Evolutionary conservation across 768 basidiomycete genomes (phyloP).

Genomic region (Suillus discolor): DNA sequence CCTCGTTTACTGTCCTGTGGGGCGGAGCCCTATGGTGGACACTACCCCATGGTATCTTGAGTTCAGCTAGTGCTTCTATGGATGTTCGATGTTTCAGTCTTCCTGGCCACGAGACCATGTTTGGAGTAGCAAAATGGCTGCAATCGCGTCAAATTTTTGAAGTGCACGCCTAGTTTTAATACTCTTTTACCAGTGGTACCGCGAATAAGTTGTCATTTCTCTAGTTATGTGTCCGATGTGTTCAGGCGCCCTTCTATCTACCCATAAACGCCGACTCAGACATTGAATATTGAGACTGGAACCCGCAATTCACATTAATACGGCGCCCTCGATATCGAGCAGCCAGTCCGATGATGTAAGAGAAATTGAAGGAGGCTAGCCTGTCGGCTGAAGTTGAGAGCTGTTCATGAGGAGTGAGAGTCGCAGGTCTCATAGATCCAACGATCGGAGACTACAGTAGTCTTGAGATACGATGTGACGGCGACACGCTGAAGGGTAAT

Average conservation of each 20-base stretch:
- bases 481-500: neutral
- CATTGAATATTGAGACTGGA: neutral
- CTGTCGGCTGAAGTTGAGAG: too few species aligned
- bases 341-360: too few species aligned
- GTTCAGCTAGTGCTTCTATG: neutral
- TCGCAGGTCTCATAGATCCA: neutral
- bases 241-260: neutral
- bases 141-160: neutral
- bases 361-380: too few species aligned
- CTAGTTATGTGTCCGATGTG: neutral
- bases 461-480: neutral
- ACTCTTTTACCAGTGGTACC: neutral
- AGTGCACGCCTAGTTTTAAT: neutral
- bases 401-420: neutral
- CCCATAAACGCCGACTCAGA: too few species aligned
- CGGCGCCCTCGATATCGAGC: too few species aligned
- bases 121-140: too few species aligned
- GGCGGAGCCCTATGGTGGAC: too few species aligned
- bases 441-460: too few species aligned
- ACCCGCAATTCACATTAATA: neutral
- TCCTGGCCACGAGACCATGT: too few species aligned
- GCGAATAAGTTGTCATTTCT: neutral
- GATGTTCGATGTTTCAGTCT: too few species aligned
- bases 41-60: neutral
- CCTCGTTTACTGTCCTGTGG: too few species aligned